Evolutionary conservation across 2,329 filamentous ascomycete species (phyloP), one percentile per base, ranked within the genome.

Genomic region (Hymenoscyphus repandus): DNA sequence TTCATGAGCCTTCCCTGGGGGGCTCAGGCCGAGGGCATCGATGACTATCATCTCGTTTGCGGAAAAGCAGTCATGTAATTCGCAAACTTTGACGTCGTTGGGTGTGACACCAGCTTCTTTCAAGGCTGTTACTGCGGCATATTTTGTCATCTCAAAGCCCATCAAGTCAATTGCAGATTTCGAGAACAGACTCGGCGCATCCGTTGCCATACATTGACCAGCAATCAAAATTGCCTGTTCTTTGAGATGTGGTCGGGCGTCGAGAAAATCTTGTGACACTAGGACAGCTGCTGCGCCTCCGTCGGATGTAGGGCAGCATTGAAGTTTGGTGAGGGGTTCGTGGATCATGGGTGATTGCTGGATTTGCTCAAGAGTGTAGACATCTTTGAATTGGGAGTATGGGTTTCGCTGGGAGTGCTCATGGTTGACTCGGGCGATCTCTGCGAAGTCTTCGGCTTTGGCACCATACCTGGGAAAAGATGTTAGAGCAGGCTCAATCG

Each of bases 221-320:
- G 92, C 92, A 56, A 97, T 89, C 50, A 90, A 76, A 55, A 97
- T 74, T n/a, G 93, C 92, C 63, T 91, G 88, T 50, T 80, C 76
- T 65, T 83, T 85, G 52, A 96, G 81, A 62, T 95, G 83, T 1
- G 91, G 91, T 18, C 89, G 81, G 7, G 85, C 85, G 63, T 92
- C 86, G 49, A 97, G 80, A 78, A 96, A 97, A 43, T 78, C 79
- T 70, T 96, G 85, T 0, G 90, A 95, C 49, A 96, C 90, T 46
- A 99, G 74, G 31, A 97, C 85, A 12, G 88, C 89, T 1, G 93
- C 90, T 1, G 90, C 92, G 42, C 85, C 88, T 44, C 92, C 92
- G 69, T 97, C 93, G 0, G 90, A 95, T 1, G 92, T 97, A 1
- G 93, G 92, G 72, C 92, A 96, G 79, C 92, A 97, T 74, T 97